Percentiles rank a stretch among this genome's conserved stretches.
Evolutionary conservation across 192 early-diverging fungal genomes (phyloP).

Genomic region (Backusella psychrophila): DNA sequence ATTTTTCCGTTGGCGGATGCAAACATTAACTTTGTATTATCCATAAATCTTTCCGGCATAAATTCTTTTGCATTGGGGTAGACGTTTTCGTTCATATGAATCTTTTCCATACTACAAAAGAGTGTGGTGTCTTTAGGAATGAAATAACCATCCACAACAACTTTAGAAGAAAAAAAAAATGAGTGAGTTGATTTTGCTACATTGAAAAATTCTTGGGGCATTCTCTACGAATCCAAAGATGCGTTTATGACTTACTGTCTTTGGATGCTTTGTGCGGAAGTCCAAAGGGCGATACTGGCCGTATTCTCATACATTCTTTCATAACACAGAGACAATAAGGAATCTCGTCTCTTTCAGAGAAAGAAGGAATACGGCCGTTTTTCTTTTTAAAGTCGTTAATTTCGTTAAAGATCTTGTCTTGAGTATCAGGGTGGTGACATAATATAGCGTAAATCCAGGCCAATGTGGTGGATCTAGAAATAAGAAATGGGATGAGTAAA

Average conservation of each 20-base stretch:
- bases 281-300: background rate
- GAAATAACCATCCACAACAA: background rate
- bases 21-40: background rate
- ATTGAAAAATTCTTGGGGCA: too few species aligned
- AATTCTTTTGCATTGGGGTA: conserved; percentile 5
- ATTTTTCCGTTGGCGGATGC: conserved; percentile 9
- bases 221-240: too few species aligned
- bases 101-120: background rate
- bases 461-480: background rate
- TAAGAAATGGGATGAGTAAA: background rate
- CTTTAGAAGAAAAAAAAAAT: background rate
- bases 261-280: background rate
- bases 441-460: conserved; percentile 3
- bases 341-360: background rate
- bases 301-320: background rate
- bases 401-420: conserved; percentile 4
- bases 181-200: too few species aligned
- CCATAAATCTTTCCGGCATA: conserved; percentile 1
- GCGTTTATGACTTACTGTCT: conserved; percentile 1
- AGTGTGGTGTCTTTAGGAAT: background rate
- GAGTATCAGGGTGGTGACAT: background rate
- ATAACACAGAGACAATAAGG: background rate
- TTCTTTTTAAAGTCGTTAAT: background rate
- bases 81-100: conserved; percentile 5
- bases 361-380: background rate